Percentiles rank a stretch among this genome's conserved stretches.
Conservation (phyloP, 2,329 filamentous ascomycete species). For the Fusarium sp. region DNA sequence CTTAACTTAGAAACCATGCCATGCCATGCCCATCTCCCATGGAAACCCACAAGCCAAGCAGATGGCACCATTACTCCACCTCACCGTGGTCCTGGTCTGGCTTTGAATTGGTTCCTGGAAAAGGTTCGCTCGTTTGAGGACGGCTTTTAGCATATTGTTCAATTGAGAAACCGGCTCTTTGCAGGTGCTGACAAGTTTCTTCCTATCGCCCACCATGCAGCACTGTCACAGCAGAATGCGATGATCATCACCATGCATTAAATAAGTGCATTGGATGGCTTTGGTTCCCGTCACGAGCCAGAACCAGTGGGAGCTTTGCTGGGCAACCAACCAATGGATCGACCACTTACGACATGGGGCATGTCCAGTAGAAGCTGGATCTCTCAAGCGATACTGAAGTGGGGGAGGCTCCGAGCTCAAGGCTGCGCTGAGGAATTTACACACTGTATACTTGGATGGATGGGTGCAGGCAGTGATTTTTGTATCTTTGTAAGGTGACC, state of each 20-base stretch:
- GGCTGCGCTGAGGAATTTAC: constrained; percentile 35
- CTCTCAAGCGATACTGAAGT: constrained; percentile 19
- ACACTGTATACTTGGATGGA: constrained; percentile 38
- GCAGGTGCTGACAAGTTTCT: constrained; percentile 2
- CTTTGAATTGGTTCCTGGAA: constrained; percentile 29
- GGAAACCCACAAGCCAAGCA: constrained; percentile 33
- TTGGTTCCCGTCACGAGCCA: neutral
- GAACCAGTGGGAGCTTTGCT: constrained; percentile 10
- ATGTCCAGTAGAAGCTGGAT: constrained; percentile 14
- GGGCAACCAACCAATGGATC: constrained; percentile 24
- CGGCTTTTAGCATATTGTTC: constrained; percentile 4
- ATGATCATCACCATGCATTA: constrained; percentile 7
- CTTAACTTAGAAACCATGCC: neutral
- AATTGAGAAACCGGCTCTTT: neutral
- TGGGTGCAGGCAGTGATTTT: constrained; percentile 19
- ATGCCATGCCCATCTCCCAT: constrained; percentile 27
- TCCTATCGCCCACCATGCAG: constrained; percentile 15
- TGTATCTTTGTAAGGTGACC: constrained; percentile 2
- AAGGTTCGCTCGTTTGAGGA: constrained; percentile 16
- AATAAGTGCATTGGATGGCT: neutral
- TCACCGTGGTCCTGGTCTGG: constrained; percentile 39
- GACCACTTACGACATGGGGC: constrained; percentile 10
- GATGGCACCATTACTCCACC: constrained; percentile 44
- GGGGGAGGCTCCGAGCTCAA: constrained; percentile 38
- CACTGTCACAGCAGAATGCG: constrained; percentile 14